Percentiles rank a stretch among this genome's conserved stretches.
Evolutionary conservation across 192 early-diverging fungal species (phyloP).

Genomic region (Backusella parvicylindrica): DNA sequence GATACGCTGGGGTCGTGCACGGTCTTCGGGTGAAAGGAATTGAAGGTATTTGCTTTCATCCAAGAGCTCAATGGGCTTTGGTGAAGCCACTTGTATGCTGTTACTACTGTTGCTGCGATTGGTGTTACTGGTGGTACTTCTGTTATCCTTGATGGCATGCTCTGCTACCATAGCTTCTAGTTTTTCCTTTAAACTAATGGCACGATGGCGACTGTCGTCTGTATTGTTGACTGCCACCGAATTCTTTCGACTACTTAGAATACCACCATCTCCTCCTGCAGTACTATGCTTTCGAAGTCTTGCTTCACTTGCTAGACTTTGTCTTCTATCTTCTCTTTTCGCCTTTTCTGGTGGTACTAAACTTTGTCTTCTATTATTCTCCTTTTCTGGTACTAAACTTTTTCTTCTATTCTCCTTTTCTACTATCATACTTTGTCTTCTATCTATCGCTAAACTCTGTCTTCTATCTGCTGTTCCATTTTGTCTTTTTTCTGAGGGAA

Average conservation of each 20-base stretch:
- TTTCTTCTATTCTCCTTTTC: not conserved
- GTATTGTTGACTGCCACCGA: not conserved
- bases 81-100: not conserved
- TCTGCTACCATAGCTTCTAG: slow-evolving; percentile 22
- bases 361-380: too few relatives aligned
- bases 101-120: not conserved
- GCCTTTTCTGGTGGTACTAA: not conserved
- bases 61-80: not conserved
- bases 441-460: not conserved
- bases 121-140: not conserved
- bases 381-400: not conserved
- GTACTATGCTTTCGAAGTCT: not conserved
- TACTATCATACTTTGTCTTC: not conserved
- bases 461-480: not conserved
- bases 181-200: slow-evolving; percentile 19
- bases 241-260: slow-evolving; percentile 7
- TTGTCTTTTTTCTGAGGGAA: not conserved
- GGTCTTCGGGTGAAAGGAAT: not conserved
- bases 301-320: not conserved
- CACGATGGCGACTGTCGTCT: not conserved
- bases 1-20: not conserved
- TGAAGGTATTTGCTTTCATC: not conserved
- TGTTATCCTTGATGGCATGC: slow-evolving; percentile 4
- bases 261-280: not conserved
- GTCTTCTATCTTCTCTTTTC: not conserved